Percentiles rank a stretch among this genome's conserved stretches.
Evolutionary conservation across 306 rosid genomes (phyloP).

Genomic region (Citrullus amarus): DNA sequence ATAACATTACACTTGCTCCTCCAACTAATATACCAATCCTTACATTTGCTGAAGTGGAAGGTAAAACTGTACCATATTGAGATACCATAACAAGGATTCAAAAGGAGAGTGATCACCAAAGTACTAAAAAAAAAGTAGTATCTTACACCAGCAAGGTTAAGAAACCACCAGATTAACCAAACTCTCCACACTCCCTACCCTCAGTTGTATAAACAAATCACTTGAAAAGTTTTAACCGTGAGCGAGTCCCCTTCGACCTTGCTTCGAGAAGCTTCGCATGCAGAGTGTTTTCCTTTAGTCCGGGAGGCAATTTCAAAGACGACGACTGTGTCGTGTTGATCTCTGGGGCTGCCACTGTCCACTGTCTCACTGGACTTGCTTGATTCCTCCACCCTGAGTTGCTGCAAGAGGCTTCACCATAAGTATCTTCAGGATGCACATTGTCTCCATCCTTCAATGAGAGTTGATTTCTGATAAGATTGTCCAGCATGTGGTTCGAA

Average conservation of each 20-base stretch:
- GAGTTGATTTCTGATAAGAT: slow-evolving; percentile 46
- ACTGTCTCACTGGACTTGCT: slow-evolving; percentile 72
- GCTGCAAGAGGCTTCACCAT: slow-evolving; percentile 78
- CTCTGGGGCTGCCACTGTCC: slow-evolving; percentile 54
- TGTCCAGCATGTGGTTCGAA: slow-evolving; percentile 38
- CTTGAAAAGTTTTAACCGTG: slow-evolving; percentile 55
- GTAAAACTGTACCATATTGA: neutral
- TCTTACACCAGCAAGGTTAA: neutral
- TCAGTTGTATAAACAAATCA: slow-evolving; percentile 7
- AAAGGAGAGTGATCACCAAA: neutral
- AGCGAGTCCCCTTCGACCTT: slow-evolving; percentile 68
- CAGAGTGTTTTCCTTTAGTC: slow-evolving; percentile 58
- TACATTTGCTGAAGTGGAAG: slow-evolving; percentile 2
- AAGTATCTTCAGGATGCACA: slow-evolving; percentile 10
- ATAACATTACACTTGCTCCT: neutral
- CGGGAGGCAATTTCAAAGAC: slow-evolving; percentile 27
- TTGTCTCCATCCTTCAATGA: slow-evolving; percentile 46
- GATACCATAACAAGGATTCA: neutral
- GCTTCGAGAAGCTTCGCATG: slow-evolving; percentile 95
- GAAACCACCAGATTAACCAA: neutral
- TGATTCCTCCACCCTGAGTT: slow-evolving; percentile 89
- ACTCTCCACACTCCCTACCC: neutral
- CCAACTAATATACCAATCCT: neutral
- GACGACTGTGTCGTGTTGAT: slow-evolving; percentile 34
- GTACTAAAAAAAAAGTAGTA: neutral